Base-by-base conservation (phyloP, 2,329 filamentous ascomycete species). In the Scytalidium lignicola region DNA sequence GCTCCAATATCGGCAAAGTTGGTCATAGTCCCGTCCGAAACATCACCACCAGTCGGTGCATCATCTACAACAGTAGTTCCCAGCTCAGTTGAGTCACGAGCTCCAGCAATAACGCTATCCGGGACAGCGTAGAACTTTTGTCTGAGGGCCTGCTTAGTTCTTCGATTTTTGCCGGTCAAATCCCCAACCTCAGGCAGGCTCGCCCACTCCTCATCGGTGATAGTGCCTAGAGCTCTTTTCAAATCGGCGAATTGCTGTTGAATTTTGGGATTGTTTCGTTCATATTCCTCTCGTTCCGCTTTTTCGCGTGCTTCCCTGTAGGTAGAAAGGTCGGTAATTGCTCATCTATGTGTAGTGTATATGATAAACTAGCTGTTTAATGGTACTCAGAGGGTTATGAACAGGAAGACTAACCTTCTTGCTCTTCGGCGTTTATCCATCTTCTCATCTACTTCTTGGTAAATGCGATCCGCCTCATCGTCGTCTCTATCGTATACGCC, bases 1-100 rank as follows among this genome's bases (percentile, higher is more conserved):
- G 91, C 90, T 69, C 95, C 93, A 55, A 99, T 97, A 67, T 96
- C 88, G 41, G 92, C 92, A 65, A 99, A 99, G 65, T 99, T 96
- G 10, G 92, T 99, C 81, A 96, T 93, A 1, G 90, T 95, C 2
- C 92, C 91, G 62, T 96, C 90, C 2, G 70, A 66, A 44, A 67
- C 70, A 50, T 84, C 79, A 22, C 67, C 70, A 10, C 72, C 70
- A n/a, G 75, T 69, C 1, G 71, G 67, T 1, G 83, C 86, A 52
- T 96, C 91, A 32, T 95, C 90, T 41, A 83, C 78, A n/a, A 99
- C 84, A 0, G 89, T 95, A 1, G 90, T 93, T 43, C 90, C 87
- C 56, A 97, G 80, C 64, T 96, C 88, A 3, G 81, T 79, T 2
- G 87, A 79, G 58, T 90, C 88, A 59, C 88, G 78, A 15, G 91